These are phyloP conservation scores for Fusarium sp. DNA, from an alignment of 2,329 filamentous ascomycete species.

Conservation along the genomic window DNA sequence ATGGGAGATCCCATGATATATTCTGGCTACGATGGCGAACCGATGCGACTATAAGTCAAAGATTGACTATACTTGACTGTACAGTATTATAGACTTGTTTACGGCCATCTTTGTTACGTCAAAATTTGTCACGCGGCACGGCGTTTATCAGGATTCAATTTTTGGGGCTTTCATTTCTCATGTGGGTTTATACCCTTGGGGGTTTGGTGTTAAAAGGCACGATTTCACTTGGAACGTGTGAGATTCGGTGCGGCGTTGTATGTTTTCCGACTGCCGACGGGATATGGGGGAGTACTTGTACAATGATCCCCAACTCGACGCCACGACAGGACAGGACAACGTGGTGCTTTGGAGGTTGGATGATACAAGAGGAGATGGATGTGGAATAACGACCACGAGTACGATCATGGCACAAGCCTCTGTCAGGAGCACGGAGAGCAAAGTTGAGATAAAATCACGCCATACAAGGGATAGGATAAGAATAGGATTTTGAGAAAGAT, in stretches of 20 bases:
- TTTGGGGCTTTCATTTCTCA: slow-evolving; percentile 17
- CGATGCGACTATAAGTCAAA: slow-evolving; percentile 53
- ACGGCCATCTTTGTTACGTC: slow-evolving; percentile 44
- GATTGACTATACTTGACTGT: slow-evolving; percentile 32
- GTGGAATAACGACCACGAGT: slow-evolving; percentile 7
- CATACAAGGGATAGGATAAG: neutral
- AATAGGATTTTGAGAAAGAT: slow-evolving; percentile 12
- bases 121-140: slow-evolving; percentile 41
- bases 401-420: slow-evolving; percentile 7
- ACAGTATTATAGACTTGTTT: slow-evolving; percentile 44
- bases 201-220: slow-evolving; percentile 27
- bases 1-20: slow-evolving; percentile 71
- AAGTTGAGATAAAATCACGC: slow-evolving; percentile 9
- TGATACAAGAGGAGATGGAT: slow-evolving; percentile 7
- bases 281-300: slow-evolving; percentile 16
- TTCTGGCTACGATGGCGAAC: slow-evolving; percentile 62
- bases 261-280: slow-evolving; percentile 16
- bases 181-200: slow-evolving; percentile 24
- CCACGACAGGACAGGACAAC: slow-evolving; percentile 12
- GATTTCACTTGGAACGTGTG: slow-evolving; percentile 6
- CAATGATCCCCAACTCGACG: slow-evolving; percentile 12
- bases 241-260: slow-evolving; percentile 27
- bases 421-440: slow-evolving; percentile 3
- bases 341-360: slow-evolving; percentile 21
- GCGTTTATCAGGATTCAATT: slow-evolving; percentile 32